Evolutionary conservation across 306 rosid species (phyloP), one percentile per base, ranked within the genome.

Genomic region (Cucurbita moschata): DNA sequence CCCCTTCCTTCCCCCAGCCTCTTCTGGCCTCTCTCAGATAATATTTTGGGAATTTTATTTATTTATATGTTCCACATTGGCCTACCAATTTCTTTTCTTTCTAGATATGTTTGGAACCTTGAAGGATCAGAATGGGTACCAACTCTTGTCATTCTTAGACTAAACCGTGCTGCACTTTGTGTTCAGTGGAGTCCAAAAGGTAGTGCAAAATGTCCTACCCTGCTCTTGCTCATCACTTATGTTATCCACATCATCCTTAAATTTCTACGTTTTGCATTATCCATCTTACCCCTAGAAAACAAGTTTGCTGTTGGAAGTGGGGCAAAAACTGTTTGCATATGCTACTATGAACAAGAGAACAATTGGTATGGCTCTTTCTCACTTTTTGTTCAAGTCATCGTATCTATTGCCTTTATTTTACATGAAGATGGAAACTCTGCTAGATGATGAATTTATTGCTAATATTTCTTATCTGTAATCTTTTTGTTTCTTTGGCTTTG

Each of bases 261-360:
- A 4, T 74, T 44, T 75, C 0, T 14, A 1, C 14, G 39, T 38
- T 62, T 62, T 30, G 35, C 35, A 30, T 30, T 30, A 16, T 70
- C 15, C n/a, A 50, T 5, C 53, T 82, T 79, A 23, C 59, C 68
- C 78, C 35, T 66, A 94, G 99, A 89, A 84, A 94, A 94, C 87
- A 94, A 94, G 84, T 94, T 94, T 57, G 99, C 99, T 53, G 90
- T 94, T 72, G 99, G 99, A 68, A 94, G 97, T 82, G 99, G 99
- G 71, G 96, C 99, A 66, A 94, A 88, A 83, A 91, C 90, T 78
- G 92, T 89, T 81, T 94, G 97, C 83, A 75, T 94, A 78, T 94
- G 97, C 90, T 91, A 94, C 82, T 94, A 94, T 76, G 99, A 94
- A 82, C 97, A 89, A 82, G 99, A 94, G 70, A 91, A 91, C 79